Evolutionary conservation across 129 eudicot species (phyloP), one percentile per base, ranked within the genome.

Genomic region (Silybum marianum): DNA sequence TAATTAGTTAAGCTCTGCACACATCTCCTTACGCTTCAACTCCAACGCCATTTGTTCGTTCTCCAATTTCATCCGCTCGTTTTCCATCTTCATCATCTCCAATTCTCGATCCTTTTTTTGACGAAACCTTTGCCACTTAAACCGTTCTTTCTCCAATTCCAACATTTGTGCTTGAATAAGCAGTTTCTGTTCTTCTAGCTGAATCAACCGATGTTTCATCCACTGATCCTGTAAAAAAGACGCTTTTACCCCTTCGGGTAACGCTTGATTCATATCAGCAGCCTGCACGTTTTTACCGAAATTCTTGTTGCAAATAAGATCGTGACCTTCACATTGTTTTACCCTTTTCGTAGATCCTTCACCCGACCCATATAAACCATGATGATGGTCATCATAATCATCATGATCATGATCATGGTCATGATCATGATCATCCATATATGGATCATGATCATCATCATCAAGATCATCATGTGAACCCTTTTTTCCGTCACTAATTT

Each of bases 131-230:
- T 92, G 90, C 98, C 98, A 94, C 83, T 89, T 90, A 73, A 87
- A 89, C 82, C 91, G 85, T 84, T 94, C 96, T 85, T 86, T 92
- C 90, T 94, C 97, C 72, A 94, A 78, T 75, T 92, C 98, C 88
- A 94, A 69, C 92, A 83, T 94, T 72, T 94, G 90, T 12, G 58
- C 82, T 78, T 90, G 89, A 39, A 94, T 85, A 63, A 89, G 90
- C 25, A 94, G 63, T 87, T 89, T 92, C 85, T 90, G 91, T 40
- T 90, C 92, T 80, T 94, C 93, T 12, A 94, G 58, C 71, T 92
- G 90, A 24, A 89, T 25, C 67, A 84, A 48, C 6, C 84, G 91
- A 12, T 83, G 87, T 32, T 72, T 82, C 84, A 90, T 79, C 94
- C 89, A 84, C 81, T 90, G 91, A 76, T 86, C 87, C 23, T 84